These are phyloP conservation scores for Suhomyces coccinellae DNA, from an alignment of 1,139 yeast species.

Conservation along the genomic window DNA sequence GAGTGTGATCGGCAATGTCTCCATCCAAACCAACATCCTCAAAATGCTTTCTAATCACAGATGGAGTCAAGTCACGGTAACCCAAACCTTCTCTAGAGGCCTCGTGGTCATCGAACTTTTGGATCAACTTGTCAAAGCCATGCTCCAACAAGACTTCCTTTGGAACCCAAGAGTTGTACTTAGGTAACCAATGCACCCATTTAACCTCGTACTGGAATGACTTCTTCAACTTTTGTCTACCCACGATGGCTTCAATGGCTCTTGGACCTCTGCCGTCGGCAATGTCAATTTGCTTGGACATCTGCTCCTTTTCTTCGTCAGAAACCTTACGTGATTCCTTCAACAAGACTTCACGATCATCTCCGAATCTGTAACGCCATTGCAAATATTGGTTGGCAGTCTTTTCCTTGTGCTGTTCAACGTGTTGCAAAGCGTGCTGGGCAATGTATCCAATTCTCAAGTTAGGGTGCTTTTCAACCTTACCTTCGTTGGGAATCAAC, in stretches of 20 bases:
- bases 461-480: conserved; percentile 96
- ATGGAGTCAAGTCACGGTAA: conserved; percentile 87
- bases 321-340: conserved; percentile 90
- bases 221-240: conserved; percentile 95
- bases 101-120: conserved; percentile 96
- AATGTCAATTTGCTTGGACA: conserved; percentile 76
- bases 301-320: conserved; percentile 76
- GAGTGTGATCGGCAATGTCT: conserved; percentile 97
- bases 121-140: conserved; percentile 86
- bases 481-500: conserved; percentile 79
- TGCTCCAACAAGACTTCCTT: conserved; percentile 75
- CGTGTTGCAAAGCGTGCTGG: conserved; percentile 97
- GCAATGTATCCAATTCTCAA: conserved; percentile 98
- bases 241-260: conserved; percentile 88
- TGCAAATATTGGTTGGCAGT: conserved; percentile 97
- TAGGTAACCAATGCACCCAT: conserved; percentile 93
- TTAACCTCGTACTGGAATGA: conserved; percentile 95
- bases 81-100: conserved; percentile 99
- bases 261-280: conserved; percentile 90
- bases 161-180: conserved; percentile 91
- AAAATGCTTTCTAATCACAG: conserved; percentile 92
- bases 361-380: conserved; percentile 98
- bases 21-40: conserved; percentile 97
- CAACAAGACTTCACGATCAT: conserved; percentile 92
- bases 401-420: conserved; percentile 94